A percentile compares a stretch with the other conserved stretches of the same genome.
These are phyloP conservation scores for Aspergillus flavus DNA, from an alignment of 2,329 filamentous ascomycete species.

Conservation along the genomic window DNA sequence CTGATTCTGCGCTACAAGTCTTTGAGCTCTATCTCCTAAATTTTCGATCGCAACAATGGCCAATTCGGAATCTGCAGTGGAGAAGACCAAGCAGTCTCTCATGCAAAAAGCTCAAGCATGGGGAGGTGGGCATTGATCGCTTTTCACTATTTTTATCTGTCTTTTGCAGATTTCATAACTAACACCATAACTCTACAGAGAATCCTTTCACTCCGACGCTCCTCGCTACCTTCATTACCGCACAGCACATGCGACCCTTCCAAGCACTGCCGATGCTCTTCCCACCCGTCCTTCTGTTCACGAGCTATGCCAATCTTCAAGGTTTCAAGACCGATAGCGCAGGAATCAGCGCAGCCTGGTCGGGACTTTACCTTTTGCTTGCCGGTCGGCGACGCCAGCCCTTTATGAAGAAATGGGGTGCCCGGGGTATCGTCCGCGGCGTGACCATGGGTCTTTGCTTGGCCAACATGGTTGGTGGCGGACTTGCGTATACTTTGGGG, in stretches of 20 bases:
- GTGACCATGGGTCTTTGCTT: conserved; percentile 50
- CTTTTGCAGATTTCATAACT: background rate
- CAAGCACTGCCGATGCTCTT: conserved; percentile 68
- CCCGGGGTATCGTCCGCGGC: conserved; percentile 48
- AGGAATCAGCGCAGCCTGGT: conserved; percentile 66
- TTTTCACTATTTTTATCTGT: conserved; percentile 1
- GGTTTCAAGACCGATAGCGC: conserved; percentile 65
- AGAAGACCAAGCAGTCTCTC: conserved; percentile 42
- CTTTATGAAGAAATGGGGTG: conserved; percentile 49
- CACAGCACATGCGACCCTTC: conserved; percentile 68
- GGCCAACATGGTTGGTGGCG: conserved; percentile 50
- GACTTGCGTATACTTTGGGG: conserved; percentile 50
- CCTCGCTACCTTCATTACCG: conserved; percentile 66
- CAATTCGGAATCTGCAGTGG: conserved; percentile 28
- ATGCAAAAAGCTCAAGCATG: conserved; percentile 43
- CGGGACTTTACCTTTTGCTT: conserved; percentile 65
- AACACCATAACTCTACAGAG: conserved; percentile 47
- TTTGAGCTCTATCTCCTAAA: background rate
- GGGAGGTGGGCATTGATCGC: conserved; percentile 41
- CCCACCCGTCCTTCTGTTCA: conserved; percentile 66
- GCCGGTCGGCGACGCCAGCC: conserved; percentile 59
- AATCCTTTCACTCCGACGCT: conserved; percentile 66
- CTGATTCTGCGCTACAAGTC: background rate
- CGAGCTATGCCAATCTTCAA: conserved; percentile 66
- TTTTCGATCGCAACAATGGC: conserved; percentile 26